Evolutionary conservation across 192 early-diverging fungal genomes (phyloP).

Genomic region (Coemansia reversa): DNA sequence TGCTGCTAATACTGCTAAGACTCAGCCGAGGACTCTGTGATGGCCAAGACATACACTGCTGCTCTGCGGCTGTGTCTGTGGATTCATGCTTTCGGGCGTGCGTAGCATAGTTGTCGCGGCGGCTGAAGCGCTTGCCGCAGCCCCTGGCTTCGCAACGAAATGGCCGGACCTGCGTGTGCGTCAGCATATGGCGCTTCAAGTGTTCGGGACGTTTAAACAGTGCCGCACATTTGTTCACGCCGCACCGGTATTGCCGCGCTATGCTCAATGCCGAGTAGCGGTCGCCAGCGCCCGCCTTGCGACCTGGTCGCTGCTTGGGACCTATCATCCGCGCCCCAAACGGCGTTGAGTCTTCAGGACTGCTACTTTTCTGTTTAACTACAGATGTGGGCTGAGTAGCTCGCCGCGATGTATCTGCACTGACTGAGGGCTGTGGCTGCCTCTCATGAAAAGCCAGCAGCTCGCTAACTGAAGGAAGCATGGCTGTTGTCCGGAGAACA

Average conservation of each 20-base stretch:
- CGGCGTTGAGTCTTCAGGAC: neutral
- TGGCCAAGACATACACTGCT: neutral
- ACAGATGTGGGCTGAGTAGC: neutral
- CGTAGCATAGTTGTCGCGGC: conserved; percentile 71
- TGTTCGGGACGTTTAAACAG: conserved; percentile 83
- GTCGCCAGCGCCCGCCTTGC: conserved; percentile 32
- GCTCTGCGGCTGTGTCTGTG: conserved; percentile 1
- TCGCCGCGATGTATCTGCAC: neutral
- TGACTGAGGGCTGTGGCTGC: neutral
- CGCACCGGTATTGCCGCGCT: conserved; percentile 59
- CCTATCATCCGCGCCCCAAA: neutral
- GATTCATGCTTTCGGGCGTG: conserved; percentile 38
- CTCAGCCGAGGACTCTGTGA: conserved; percentile 1
- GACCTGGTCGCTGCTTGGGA: conserved; percentile 37
- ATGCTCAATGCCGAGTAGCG: conserved; percentile 30
- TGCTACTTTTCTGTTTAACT: neutral
- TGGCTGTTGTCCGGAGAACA: conserved; percentile 11
- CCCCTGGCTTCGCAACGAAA: conserved; percentile 68
- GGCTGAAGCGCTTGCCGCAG: conserved; percentile 81
- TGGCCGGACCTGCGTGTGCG: conserved; percentile 86
- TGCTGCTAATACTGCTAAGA: neutral
- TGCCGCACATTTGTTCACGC: conserved; percentile 61
- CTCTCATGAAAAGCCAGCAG: conserved; percentile 39
- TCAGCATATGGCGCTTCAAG: conserved; percentile 80
- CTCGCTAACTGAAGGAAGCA: conserved; percentile 48